Percentiles rank a stretch among this genome's conserved stretches.
Evolutionary conservation across 805 yeast species (phyloP).

Genomic region (Candida ortonii): DNA sequence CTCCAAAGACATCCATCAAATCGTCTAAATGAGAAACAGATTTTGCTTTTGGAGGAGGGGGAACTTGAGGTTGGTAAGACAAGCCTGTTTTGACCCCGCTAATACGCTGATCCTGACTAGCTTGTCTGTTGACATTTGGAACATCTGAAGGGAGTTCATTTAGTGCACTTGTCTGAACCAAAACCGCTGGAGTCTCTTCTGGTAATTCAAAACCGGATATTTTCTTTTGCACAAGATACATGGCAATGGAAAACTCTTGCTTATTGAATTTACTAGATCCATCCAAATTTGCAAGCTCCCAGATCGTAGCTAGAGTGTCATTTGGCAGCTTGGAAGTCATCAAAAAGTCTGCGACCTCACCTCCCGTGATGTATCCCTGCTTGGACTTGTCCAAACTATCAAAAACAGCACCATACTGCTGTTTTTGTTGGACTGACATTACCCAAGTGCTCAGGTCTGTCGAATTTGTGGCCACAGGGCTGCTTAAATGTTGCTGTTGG

Average conservation of each 20-base stretch:
- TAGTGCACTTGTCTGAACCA: slow-evolving; percentile 37
- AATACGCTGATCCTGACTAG: no score
- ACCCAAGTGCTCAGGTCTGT: slow-evolving; percentile 48
- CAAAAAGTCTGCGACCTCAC: slow-evolving; percentile 82
- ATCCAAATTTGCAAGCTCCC: slow-evolving; percentile 93
- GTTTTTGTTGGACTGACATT: slow-evolving; percentile 63
- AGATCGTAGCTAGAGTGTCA: slow-evolving; percentile 78
- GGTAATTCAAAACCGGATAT: slow-evolving; percentile 78
- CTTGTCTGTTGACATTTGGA: slow-evolving; percentile 1
- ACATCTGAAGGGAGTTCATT: slow-evolving; percentile 13
- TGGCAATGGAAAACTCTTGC: slow-evolving; percentile 87
- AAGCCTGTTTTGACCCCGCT: slow-evolving; percentile 1
- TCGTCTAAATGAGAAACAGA: slow-evolving; percentile 55
- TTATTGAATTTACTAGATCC: slow-evolving; percentile 79
- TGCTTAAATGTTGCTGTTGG: slow-evolving; percentile 10
- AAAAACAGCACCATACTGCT: slow-evolving; percentile 77
- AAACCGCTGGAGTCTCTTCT: slow-evolving; percentile 64
- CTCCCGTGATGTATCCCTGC: slow-evolving; percentile 64
- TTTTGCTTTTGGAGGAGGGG: slow-evolving; percentile 13
- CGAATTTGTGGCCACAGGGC: slow-evolving; percentile 12
- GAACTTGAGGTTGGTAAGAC: slow-evolving; percentile 1
- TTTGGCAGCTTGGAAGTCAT: slow-evolving; percentile 85
- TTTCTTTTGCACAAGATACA: slow-evolving; percentile 85
- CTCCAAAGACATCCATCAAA: slow-evolving; percentile 54
- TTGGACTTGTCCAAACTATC: slow-evolving; percentile 68